Conservation (phyloP, 768 basidiomycete species). For the Lentinula detonsa region DNA sequence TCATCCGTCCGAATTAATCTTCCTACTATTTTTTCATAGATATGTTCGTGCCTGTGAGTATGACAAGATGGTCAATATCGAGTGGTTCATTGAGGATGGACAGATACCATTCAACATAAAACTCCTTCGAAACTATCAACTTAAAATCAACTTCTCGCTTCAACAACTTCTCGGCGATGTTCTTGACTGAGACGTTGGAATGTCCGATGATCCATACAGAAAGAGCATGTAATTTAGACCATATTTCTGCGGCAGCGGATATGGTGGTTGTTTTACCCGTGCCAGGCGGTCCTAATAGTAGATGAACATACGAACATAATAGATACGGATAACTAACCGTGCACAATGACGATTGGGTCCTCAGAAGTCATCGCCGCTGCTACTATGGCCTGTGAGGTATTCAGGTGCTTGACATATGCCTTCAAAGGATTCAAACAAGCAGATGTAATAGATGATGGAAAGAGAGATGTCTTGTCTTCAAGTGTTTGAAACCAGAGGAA, state of each 20-base stretch:
- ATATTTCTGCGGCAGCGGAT: constrained; percentile 32
- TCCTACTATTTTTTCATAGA: constrained; percentile 29
- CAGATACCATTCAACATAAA: constrained; percentile 38
- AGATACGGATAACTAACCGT: constrained; percentile 22
- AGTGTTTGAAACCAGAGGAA: constrained; percentile 32
- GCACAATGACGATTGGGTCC: constrained; percentile 27
- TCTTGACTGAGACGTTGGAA: constrained; percentile 46
- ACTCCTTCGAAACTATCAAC: constrained; percentile 41
- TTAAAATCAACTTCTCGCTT: constrained; percentile 31
- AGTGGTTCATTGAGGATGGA: constrained; percentile 24
- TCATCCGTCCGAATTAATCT: constrained; percentile 37
- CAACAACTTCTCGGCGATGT: constrained; percentile 38
- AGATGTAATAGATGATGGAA: background rate
- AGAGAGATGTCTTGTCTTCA: constrained; percentile 4
- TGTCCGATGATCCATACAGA: constrained; percentile 38
- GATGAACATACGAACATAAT: background rate
- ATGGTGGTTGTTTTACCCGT: constrained; percentile 52
- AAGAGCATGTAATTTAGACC: constrained; percentile 16
- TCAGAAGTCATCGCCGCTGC: constrained; percentile 27
- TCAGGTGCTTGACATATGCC: constrained; percentile 16
- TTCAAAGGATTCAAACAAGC: background rate
- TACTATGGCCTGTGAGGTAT: constrained; percentile 31
- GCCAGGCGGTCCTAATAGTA: constrained; percentile 36
- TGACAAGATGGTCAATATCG: constrained; percentile 25
- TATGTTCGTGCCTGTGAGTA: constrained; percentile 44